A percentile compares a stretch with the other conserved stretches of the same genome.
Evolutionary conservation across 192 early-diverging fungal genomes (phyloP).

Genomic region (Neocallimastix lanati): DNA sequence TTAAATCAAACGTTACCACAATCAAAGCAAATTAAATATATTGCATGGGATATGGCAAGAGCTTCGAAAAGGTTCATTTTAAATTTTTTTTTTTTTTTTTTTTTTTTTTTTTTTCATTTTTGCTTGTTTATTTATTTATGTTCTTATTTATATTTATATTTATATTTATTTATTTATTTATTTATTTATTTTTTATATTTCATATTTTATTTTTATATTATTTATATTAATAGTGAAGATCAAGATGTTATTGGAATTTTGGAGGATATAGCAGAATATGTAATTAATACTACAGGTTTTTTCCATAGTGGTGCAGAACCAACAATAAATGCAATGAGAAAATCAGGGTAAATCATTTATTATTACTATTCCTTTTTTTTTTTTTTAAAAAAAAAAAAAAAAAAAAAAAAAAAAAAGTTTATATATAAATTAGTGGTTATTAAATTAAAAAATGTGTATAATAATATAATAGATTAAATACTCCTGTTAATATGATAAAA

Average conservation of each 20-base stretch:
- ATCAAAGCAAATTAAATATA: constrained; percentile 64
- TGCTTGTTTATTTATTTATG: neutral
- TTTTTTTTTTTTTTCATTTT: no score
- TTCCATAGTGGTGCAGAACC: constrained; percentile 79
- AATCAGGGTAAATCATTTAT: neutral
- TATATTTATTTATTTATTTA: neutral
- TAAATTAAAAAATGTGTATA: no score
- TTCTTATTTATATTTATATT: neutral
- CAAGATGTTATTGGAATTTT: constrained; percentile 78
- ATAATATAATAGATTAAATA: neutral
- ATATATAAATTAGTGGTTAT: no score
- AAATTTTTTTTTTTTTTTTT: neutral
- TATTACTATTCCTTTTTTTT: no score
- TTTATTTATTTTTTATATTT: no score
- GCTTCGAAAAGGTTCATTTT: constrained; percentile 65
- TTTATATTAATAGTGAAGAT: constrained; percentile 20
- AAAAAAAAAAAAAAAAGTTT: no score
- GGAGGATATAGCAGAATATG: constrained; percentile 74
- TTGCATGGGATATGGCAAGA: constrained; percentile 96
- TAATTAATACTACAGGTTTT: constrained; percentile 67
- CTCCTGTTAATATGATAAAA: neutral
- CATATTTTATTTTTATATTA: no score
- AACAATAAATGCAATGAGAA: constrained; percentile 10
- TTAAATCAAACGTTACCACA: constrained; percentile 77
- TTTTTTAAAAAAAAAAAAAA: no score